These are phyloP conservation scores for Dryas integrifolia DNA, from an alignment of 331 rosid species.

Conservation along the genomic window DNA sequence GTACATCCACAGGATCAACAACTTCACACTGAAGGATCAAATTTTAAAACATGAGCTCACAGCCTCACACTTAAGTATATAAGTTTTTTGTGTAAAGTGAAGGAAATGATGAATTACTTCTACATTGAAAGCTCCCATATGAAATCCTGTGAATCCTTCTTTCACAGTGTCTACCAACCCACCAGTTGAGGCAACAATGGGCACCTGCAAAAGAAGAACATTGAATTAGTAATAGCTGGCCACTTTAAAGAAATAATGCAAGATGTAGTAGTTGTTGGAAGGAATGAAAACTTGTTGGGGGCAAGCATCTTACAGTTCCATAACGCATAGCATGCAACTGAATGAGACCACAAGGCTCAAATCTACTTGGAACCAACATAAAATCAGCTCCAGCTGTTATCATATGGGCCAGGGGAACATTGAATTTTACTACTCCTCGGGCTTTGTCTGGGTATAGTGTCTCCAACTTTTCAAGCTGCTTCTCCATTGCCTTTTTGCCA, in stretches of 20 bases:
- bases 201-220: slow-evolving; percentile 42
- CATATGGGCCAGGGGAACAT: slow-evolving; percentile 73
- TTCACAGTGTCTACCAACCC: slow-evolving; percentile 77
- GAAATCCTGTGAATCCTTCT: slow-evolving; percentile 82
- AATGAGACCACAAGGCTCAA: slow-evolving; percentile 82
- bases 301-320: slow-evolving; percentile 48
- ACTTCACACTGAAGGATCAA: slow-evolving; percentile 53
- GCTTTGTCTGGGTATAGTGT: slow-evolving; percentile 56
- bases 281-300: not conserved
- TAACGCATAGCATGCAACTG: slow-evolving; percentile 83
- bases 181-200: slow-evolving; percentile 77
- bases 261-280: not conserved
- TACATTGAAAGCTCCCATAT: slow-evolving; percentile 73
- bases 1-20: slow-evolving; percentile 58
- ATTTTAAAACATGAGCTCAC: not conserved
- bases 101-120: slow-evolving; percentile 40
- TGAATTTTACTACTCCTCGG: slow-evolving; percentile 69
- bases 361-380: slow-evolving; percentile 65
- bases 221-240: not conserved
- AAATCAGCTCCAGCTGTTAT: slow-evolving; percentile 75
- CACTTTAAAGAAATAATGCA: not conserved
- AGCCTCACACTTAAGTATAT: not conserved
- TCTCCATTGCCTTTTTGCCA: slow-evolving; percentile 71
- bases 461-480: slow-evolving; percentile 64
- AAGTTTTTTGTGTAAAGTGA: not conserved